Conservation (phyloP, 257 asterid species). For the Primulina eburnea region DNA sequence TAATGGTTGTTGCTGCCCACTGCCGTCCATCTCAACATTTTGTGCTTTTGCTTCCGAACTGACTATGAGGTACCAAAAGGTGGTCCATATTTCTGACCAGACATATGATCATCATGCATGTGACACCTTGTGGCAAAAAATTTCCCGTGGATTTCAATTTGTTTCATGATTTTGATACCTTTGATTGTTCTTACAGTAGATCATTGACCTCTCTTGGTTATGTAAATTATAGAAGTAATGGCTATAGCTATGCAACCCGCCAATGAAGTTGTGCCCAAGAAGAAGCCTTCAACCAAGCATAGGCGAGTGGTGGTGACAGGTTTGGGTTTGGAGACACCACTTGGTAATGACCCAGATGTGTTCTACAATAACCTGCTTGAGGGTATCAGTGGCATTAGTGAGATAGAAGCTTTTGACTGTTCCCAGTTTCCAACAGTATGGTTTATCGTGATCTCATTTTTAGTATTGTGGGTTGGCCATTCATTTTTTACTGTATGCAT, state of each 20-base stretch:
- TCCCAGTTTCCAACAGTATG: constrained; percentile 82
- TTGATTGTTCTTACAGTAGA: constrained; percentile 3
- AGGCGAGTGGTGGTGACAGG: constrained; percentile 97
- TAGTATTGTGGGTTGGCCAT: constrained; percentile 18
- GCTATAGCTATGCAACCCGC: constrained; percentile 53
- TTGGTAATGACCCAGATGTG: constrained; percentile 73
- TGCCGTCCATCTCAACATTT: constrained; percentile 4
- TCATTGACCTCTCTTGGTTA: constrained; percentile 21
- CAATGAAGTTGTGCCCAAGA: constrained; percentile 44
- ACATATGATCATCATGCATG: constrained; percentile 16
- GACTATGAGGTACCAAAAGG: constrained; percentile 4
- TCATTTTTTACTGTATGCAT: constrained; percentile 27
- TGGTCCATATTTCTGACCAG: constrained; percentile 17
- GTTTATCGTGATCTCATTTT: constrained; percentile 21
- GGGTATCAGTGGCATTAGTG: constrained; percentile 88
- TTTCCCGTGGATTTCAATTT: constrained; percentile 1
- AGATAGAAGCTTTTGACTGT: constrained; percentile 88
- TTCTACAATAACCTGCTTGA: constrained; percentile 84
- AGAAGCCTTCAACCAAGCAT: constrained; percentile 61
- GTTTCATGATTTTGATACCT: constrained; percentile 12
- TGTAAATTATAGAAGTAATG: constrained; percentile 43
- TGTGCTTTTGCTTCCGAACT: constrained; percentile 9
- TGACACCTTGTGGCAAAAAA: neutral
- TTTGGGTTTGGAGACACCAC: constrained; percentile 86
- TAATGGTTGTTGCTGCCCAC: constrained; percentile 12